phyloP scores from a whole-genome alignment of 441 rosid genomes.

The Adansonia grandidieri region DNA sequence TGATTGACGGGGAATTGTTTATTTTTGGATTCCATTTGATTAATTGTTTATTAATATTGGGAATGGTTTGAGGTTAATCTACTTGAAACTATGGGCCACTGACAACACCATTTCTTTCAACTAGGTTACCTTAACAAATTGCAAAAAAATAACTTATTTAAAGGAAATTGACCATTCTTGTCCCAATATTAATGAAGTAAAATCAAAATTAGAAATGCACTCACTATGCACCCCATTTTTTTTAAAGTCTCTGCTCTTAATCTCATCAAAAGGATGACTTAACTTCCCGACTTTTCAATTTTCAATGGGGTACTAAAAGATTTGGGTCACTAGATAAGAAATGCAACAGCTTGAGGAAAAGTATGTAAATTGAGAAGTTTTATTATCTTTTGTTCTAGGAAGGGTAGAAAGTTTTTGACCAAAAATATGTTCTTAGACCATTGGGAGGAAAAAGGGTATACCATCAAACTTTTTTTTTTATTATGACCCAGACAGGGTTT shows the following conservation, averaged over 20 bases:
- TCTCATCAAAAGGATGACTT: background rate
- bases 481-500: background rate
- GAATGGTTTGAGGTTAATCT: background rate
- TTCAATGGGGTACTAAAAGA: background rate
- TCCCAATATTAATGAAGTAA: too few relatives aligned
- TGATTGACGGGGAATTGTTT: too few relatives aligned
- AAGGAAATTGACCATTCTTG: background rate
- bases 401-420: background rate
- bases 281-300: background rate
- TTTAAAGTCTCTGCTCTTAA: background rate
- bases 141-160: background rate
- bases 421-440: background rate
- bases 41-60: too few relatives aligned
- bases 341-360: background rate
- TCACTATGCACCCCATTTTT: too few relatives aligned
- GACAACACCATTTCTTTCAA: background rate
- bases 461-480: background rate
- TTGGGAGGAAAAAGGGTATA: background rate
- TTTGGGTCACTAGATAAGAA: background rate
- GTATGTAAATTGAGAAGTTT: background rate
- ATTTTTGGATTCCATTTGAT: too few relatives aligned
- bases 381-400: background rate
- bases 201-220: too few relatives aligned
- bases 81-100: slow-evolving; percentile 29
- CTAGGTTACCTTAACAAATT: background rate